Evolutionary conservation across 2,329 filamentous ascomycete species (phyloP).

Genomic region (Pseudopithomyces chartarum): DNA sequence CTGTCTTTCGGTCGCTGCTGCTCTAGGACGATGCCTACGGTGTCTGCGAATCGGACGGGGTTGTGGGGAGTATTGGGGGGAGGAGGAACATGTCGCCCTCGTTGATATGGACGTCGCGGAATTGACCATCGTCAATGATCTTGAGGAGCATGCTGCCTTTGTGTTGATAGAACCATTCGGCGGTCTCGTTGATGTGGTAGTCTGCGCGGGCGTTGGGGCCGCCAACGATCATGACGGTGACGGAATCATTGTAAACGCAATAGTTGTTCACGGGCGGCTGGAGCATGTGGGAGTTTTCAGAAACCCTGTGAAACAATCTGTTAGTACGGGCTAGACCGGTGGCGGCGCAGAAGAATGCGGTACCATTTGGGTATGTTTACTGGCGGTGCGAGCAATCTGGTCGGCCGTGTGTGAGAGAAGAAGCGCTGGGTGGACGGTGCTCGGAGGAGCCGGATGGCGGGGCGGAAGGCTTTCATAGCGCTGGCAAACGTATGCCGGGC

Average conservation of each 20-base stretch:
- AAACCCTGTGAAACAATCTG: constrained; percentile 66
- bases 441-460: constrained; percentile 19
- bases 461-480: constrained; percentile 26
- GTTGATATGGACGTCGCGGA: constrained; percentile 85
- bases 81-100: constrained; percentile 95
- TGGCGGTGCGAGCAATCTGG: constrained; percentile 33
- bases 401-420: constrained; percentile 32
- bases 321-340: not conserved
- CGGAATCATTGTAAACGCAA: constrained; percentile 86
- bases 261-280: constrained; percentile 97
- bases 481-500: too few relatives aligned
- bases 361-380: constrained; percentile 51
- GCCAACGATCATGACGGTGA: constrained; percentile 92
- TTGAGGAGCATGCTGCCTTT: constrained; percentile 92
- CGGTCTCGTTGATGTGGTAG: constrained; percentile 96
- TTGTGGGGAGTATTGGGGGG: constrained; percentile 97
- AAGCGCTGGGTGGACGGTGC: constrained; percentile 19
- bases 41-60: constrained; percentile 89
- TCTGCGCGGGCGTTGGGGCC: constrained; percentile 95
- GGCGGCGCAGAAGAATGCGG: not conserved
- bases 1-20: constrained; percentile 73
- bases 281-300: constrained; percentile 88
- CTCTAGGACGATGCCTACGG: constrained; percentile 92
- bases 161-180: constrained; percentile 99
- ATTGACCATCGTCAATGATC: constrained; percentile 73